Conservation (phyloP, 352 stramenopile genomes). For the Phytophthora cryptogea region DNA sequence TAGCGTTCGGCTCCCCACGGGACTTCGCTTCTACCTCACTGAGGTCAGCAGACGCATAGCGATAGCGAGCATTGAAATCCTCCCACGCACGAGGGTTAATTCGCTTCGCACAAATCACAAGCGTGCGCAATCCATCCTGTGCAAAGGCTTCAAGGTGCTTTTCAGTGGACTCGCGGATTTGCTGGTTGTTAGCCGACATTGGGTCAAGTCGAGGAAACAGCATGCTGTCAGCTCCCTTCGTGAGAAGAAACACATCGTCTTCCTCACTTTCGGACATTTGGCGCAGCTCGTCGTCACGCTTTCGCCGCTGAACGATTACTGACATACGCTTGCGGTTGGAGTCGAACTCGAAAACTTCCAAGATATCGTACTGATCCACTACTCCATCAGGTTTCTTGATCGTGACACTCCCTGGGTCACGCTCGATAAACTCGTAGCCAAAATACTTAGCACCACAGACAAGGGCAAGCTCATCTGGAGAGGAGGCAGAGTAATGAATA, state of each 20-base stretch:
- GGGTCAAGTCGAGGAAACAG: conserved; percentile 78
- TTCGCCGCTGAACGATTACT: conserved; percentile 76
- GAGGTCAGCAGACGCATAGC: conserved; percentile 59
- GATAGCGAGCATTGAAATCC: conserved; percentile 71
- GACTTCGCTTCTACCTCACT: conserved; percentile 75
- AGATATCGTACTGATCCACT: conserved; percentile 85
- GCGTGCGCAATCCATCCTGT: conserved; percentile 85
- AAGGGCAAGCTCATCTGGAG: conserved; percentile 84
- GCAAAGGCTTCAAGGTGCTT: conserved; percentile 84
- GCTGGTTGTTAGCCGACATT: conserved; percentile 42
- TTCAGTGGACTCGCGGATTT: conserved; percentile 51
- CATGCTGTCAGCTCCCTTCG: conserved; percentile 83
- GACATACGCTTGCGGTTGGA: conserved; percentile 89
- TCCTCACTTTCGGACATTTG: conserved; percentile 70
- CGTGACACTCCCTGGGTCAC: conserved; percentile 69
- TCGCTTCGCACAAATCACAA: conserved; percentile 80
- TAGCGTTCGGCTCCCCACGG: conserved; percentile 58
- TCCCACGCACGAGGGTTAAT: conserved; percentile 66
- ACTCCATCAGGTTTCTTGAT: conserved; percentile 62
- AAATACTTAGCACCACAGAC: conserved; percentile 88
- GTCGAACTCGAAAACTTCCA: conserved; percentile 95
- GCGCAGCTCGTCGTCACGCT: conserved; percentile 73
- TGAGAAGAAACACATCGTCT: conserved; percentile 76
- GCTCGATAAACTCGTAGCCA: conserved; percentile 79
- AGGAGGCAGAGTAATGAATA: conserved; percentile 90